Conservation (phyloP, 768 basidiomycete species). For the Suillus fuscotomentosus region DNA sequence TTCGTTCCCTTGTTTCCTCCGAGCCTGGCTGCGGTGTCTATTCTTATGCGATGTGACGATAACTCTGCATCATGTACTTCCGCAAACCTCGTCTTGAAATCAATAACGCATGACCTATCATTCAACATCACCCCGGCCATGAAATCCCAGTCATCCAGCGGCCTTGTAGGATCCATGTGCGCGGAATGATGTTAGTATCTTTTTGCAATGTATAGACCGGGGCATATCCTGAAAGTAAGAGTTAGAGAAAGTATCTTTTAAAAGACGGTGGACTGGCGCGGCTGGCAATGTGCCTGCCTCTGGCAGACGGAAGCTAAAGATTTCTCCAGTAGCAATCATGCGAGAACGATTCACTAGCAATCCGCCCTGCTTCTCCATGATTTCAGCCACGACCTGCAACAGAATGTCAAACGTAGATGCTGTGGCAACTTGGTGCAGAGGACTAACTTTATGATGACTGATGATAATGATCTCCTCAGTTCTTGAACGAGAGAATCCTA, state of each 20-base stretch:
- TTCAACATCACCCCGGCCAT: conserved; percentile 61
- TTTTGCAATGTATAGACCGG: conserved; percentile 43
- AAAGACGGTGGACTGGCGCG: too few relatives aligned
- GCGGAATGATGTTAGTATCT: neutral
- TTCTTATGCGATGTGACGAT: neutral
- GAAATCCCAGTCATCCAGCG: conserved; percentile 61
- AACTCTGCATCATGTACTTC: neutral
- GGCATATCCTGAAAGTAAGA: conserved; percentile 43
- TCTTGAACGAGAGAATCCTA: too few relatives aligned
- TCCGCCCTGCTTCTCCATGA: conserved; percentile 51
- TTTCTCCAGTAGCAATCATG: conserved; percentile 50
- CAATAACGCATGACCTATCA: conserved; percentile 55
- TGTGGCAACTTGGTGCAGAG: too few relatives aligned
- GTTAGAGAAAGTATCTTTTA: neutral
- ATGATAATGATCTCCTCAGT: too few relatives aligned
- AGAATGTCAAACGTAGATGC: too few relatives aligned
- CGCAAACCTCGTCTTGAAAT: conserved; percentile 47
- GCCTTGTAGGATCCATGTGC: conserved; percentile 29
- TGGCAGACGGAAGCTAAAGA: conserved; percentile 26
- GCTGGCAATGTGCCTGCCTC: too few relatives aligned
- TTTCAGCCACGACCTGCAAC: too few relatives aligned
- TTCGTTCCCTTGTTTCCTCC: neutral
- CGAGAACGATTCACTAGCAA: conserved; percentile 44
- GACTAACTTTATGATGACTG: too few relatives aligned
- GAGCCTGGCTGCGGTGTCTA: neutral